Base-by-base conservation (phyloP, 225 moss, liverwort and hornwort species). In the Marchantia paleacea region DNA sequence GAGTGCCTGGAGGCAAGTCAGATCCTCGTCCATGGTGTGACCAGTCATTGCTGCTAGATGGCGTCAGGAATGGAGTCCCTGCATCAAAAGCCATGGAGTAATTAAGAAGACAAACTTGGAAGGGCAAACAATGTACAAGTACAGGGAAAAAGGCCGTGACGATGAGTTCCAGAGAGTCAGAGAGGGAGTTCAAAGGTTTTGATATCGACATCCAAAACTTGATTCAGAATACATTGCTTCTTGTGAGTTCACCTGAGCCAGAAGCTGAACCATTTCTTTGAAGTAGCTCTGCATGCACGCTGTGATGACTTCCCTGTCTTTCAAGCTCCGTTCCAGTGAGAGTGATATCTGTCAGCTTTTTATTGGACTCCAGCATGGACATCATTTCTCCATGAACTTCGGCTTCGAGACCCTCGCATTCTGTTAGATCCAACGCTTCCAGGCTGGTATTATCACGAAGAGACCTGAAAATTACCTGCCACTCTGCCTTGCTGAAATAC, bases 391-490 rank as follows among this genome's bases (percentile, higher is more conserved):
- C 12, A 55, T 79, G 57, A 10, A 79, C 79, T 20, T 52, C 29
- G 26, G 68, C 55, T 13, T 79, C 69, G 13, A 79, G 69, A 0
- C 79, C 79, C 69, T 79, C 79, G 69, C 79, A 70, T 26, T 70
- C 52, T 8, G 79, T 79, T 69, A 79, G 69, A n/a, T 79, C 79
- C 29, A 79, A 26, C 18, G 79, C 79, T 79, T 79, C 79, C 47
- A 79, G 14, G 25, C 55, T 69, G 24, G 55, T 54, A 24, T 79
- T 79, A 14, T 70, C 26, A 53, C 31, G 54, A 18, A 79, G 69
- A 31, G 79, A 53, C 54, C 30, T 31, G 54, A 79, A 70, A 47
- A 79, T 30, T 28, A 31, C 79, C n/a, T 69, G 79, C 79, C 79
- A 79, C 39, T 58, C 69, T 30, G 10, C 79, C 16, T 19, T 52